phyloP scores from a whole-genome alignment of 163 green algal species.

The Picocystis sp. region DNA sequence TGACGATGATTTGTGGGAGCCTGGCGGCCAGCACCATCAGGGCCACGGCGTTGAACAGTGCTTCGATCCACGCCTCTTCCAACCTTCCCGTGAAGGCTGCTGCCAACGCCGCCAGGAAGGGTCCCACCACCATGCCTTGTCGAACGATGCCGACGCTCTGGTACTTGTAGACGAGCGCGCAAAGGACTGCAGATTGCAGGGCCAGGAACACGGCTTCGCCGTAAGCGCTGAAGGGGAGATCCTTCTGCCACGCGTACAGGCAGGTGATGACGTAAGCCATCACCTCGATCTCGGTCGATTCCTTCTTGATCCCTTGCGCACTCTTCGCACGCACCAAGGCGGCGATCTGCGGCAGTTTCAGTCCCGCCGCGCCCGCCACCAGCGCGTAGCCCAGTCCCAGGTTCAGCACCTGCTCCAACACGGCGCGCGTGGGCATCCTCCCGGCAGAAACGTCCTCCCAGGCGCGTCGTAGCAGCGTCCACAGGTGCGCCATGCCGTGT shows the following conservation, averaged over 20 bases:
- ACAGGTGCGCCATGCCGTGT: not conserved
- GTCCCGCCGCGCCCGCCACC: not conserved
- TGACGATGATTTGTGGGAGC: conserved; percentile 9
- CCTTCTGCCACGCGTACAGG: not conserved
- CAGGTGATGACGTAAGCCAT: conserved; percentile 4
- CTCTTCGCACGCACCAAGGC: conserved; percentile 6
- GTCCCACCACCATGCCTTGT: not conserved
- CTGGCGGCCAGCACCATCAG: conserved; percentile 4
- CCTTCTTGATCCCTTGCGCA: conserved; percentile 3
- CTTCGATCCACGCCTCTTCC: not conserved
- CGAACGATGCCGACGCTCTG: conserved; percentile 1
- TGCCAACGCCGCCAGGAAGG: not conserved
- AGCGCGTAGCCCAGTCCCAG: conserved; percentile 7
- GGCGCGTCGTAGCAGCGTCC: not conserved
- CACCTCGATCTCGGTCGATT: conserved; percentile 7
- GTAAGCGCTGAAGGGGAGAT: conserved; percentile 9
- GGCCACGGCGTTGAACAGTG: not conserved
- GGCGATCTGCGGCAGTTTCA: conserved; percentile 11
- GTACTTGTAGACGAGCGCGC: conserved; percentile 9
- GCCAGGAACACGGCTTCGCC: conserved; percentile 7
- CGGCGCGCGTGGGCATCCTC: not conserved
- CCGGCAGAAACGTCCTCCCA: not conserved
- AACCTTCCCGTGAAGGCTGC: conserved; percentile 1
- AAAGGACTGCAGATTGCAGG: conserved; percentile 5
- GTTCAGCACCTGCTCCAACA: conserved; percentile 3